phyloP scores from a whole-genome alignment of 1,284 basidiomycete genomes.

The Golubevia pallescens region DNA sequence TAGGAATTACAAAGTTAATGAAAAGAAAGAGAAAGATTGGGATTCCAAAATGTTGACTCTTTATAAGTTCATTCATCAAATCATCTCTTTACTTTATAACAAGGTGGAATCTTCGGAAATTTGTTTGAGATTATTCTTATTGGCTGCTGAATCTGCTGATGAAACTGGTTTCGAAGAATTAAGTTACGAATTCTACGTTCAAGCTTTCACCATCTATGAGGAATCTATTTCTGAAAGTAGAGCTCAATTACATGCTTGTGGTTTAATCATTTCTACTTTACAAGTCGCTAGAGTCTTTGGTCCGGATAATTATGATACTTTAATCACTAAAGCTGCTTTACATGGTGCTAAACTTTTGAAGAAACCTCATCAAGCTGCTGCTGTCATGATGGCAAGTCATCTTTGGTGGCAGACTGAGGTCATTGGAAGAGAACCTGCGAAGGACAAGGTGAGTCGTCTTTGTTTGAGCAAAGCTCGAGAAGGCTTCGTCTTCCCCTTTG shows the following conservation, averaged over 20 bases:
- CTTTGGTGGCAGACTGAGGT: slow-evolving; percentile 59
- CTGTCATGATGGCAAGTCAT: slow-evolving; percentile 61
- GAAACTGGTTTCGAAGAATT: slow-evolving; percentile 58
- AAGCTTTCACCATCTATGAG: slow-evolving; percentile 61
- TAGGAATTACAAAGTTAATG: slow-evolving; percentile 51
- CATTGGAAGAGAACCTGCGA: slow-evolving; percentile 22
- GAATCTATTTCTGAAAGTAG: slow-evolving; percentile 59
- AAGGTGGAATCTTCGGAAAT: slow-evolving; percentile 57
- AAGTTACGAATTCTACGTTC: slow-evolving; percentile 61
- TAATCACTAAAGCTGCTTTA: slow-evolving; percentile 59
- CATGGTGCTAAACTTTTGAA: slow-evolving; percentile 60
- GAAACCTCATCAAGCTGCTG: slow-evolving; percentile 62
- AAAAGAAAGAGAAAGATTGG: slow-evolving; percentile 39
- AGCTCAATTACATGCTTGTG: slow-evolving; percentile 56
- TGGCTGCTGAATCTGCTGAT: slow-evolving; percentile 56
- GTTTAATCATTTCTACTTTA: slow-evolving; percentile 52
- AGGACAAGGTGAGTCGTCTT: slow-evolving; percentile 14
- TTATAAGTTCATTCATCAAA: slow-evolving; percentile 60
- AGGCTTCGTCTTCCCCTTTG: slow-evolving; percentile 1
- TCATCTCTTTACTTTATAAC: slow-evolving; percentile 58
- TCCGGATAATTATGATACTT: slow-evolving; percentile 56
- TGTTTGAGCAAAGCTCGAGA: not conserved
- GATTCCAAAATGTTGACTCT: slow-evolving; percentile 54
- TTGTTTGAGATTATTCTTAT: slow-evolving; percentile 50
- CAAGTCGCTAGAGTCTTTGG: slow-evolving; percentile 52